A percentile compares a stretch with the other conserved stretches of the same genome.
Conservation (phyloP, 2,329 filamentous ascomycete species). For the Venturia carpophila region DNA sequence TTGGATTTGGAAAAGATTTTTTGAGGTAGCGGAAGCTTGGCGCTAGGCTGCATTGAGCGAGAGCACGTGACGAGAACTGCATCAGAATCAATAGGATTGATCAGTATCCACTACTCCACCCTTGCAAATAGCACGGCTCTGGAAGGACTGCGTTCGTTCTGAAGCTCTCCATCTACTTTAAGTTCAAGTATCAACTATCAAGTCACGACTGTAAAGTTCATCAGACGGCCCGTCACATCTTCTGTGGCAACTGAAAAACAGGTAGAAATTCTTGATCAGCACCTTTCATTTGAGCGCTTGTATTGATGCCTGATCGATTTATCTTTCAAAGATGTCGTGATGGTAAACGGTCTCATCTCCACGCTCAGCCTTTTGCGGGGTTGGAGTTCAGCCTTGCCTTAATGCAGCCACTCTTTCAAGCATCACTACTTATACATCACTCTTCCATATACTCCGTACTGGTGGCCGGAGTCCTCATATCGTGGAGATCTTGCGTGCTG, state of each 20-base stretch:
- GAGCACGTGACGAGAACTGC: background rate
- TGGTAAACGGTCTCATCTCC: too few species aligned
- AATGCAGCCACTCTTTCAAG: background rate
- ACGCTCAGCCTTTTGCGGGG: conserved; percentile 3
- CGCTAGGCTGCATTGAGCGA: background rate
- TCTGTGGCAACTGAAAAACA: too few species aligned
- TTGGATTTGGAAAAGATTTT: conserved; percentile 4
- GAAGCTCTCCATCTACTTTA: too few species aligned
- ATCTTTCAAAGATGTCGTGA: too few species aligned
- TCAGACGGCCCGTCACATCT: too few species aligned
- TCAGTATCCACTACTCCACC: background rate
- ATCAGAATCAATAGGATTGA: background rate
- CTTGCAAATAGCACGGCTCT: background rate
- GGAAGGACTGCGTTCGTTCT: too few species aligned
- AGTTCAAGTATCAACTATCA: too few species aligned
- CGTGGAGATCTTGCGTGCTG: background rate
- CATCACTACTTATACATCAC: background rate
- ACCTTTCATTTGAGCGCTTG: too few species aligned
- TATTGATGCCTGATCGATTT: too few species aligned
- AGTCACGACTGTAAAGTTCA: too few species aligned
- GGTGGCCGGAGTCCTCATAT: background rate
- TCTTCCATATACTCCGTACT: background rate
- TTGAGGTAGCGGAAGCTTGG: background rate
- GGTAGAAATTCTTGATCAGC: too few species aligned
- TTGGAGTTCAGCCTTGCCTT: conserved; percentile 5